phyloP scores from a whole-genome alignment of 2,329 filamentous ascomycete species.

The Raffaelea deltoideospora region DNA sequence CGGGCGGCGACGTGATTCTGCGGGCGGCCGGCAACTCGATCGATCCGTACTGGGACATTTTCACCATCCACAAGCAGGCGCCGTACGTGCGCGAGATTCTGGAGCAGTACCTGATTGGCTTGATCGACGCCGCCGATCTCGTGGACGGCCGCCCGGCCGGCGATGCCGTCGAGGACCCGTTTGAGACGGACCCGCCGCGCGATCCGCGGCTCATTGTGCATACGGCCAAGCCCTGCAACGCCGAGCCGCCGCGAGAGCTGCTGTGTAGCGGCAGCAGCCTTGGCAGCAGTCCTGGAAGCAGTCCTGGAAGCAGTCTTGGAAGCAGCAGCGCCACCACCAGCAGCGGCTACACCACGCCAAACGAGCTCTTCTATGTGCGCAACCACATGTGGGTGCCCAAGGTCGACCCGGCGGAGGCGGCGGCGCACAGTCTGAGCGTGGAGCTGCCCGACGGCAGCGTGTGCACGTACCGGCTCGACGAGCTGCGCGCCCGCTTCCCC shows the following conservation, averaged over 20 bases:
- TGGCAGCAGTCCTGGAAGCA: neutral
- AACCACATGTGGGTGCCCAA: conserved; percentile 50
- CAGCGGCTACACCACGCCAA: conserved; percentile 36
- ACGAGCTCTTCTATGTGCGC: conserved; percentile 41
- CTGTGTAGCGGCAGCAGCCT: too few species aligned
- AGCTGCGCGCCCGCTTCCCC: conserved; percentile 36
- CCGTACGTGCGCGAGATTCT: conserved; percentile 50
- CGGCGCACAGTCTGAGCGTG: conserved; percentile 31
- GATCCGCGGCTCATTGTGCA: conserved; percentile 34
- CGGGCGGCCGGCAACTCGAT: conserved; percentile 48
- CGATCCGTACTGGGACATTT: conserved; percentile 57
- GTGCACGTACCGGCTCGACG: conserved; percentile 35
- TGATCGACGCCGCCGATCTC: conserved; percentile 42
- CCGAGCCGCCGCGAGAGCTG: conserved; percentile 37
- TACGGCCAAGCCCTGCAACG: conserved; percentile 43
- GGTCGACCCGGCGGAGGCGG: conserved; percentile 20
- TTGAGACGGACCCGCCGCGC: conserved; percentile 35
- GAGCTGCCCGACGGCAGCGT: conserved; percentile 43
- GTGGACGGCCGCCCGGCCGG: conserved; percentile 36
- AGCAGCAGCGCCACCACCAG: too few species aligned
- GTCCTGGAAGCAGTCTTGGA: neutral
- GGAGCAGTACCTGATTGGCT: conserved; percentile 48
- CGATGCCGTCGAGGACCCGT: conserved; percentile 44
- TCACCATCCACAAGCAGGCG: conserved; percentile 52
- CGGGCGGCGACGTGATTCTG: conserved; percentile 53